A percentile compares a stretch with the other conserved stretches of the same genome.
Conservation (phyloP, 306 rosid species). For the Luffa aegyptiaca region DNA sequence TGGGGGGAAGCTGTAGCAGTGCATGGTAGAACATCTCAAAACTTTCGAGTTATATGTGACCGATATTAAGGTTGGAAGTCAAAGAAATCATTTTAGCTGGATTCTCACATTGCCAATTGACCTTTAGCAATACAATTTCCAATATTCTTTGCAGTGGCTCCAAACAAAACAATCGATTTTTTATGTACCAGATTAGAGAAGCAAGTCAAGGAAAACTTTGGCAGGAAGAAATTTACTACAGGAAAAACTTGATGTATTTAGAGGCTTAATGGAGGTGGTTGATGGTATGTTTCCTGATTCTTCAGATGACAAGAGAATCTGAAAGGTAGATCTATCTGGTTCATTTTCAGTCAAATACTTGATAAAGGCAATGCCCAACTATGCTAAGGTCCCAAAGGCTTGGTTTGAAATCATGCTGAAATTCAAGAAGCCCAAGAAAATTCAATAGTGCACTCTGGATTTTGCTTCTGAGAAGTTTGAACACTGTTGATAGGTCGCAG, state of each 20-base stretch:
- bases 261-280: neutral
- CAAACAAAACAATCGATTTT: neutral
- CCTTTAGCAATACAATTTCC: neutral
- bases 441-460: too few relatives aligned
- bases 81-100: neutral
- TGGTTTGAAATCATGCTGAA: too few relatives aligned
- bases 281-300: neutral
- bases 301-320: neutral
- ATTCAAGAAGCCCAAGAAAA: too few relatives aligned
- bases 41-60: neutral
- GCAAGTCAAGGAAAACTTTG: neutral
- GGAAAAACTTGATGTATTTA: neutral
- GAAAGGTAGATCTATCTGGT: neutral
- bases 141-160: neutral
- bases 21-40: neutral
- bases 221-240: neutral
- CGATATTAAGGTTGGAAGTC: neutral
- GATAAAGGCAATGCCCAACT: too few relatives aligned
- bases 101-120: neutral
- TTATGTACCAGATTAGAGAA: neutral
- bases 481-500: too few relatives aligned
- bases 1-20: neutral
- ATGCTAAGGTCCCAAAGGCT: too few relatives aligned
- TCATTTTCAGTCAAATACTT: neutral
- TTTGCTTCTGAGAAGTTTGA: too few relatives aligned